These are phyloP conservation scores for Peronosclerospora sorghi DNA, from an alignment of 352 stramenopile species.

Conservation along the genomic window DNA sequence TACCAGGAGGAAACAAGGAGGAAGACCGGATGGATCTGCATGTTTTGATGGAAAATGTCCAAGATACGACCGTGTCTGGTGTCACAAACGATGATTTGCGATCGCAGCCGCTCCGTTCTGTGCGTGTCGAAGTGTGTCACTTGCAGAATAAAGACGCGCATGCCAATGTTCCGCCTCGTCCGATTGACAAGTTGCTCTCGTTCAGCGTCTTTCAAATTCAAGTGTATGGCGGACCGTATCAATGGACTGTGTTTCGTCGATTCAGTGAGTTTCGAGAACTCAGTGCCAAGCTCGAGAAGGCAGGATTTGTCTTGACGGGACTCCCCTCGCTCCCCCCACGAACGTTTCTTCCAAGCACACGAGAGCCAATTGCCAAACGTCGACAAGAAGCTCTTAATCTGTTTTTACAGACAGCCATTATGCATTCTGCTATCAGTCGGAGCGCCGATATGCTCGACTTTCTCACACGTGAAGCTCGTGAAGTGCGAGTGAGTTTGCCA, in stretches of 20 bases:
- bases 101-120: constrained; percentile 61
- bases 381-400: constrained; percentile 70
- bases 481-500: constrained; percentile 74
- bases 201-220: constrained; percentile 80
- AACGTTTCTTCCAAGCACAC: constrained; percentile 68
- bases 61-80: constrained; percentile 70
- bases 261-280: constrained; percentile 76
- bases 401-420: constrained; percentile 71
- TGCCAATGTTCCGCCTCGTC: constrained; percentile 54
- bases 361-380: constrained; percentile 49
- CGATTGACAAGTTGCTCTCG: constrained; percentile 61
- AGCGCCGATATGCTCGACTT: constrained; percentile 66
- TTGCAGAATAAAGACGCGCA: constrained; percentile 83
- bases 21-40: constrained; percentile 65
- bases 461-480: constrained; percentile 54
- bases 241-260: constrained; percentile 78
- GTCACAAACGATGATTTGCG: constrained; percentile 57
- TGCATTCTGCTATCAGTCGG: constrained; percentile 71
- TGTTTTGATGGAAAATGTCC: constrained; percentile 71
- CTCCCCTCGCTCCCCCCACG: constrained; percentile 54
- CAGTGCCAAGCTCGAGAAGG: constrained; percentile 32
- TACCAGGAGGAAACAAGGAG: constrained; percentile 23
- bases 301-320: constrained; percentile 34
- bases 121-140: constrained; percentile 77
- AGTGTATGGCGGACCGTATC: constrained; percentile 75